phyloP scores from a whole-genome alignment of 371 early-diverging fungal species.

The Haplosporangium sp. region DNA sequence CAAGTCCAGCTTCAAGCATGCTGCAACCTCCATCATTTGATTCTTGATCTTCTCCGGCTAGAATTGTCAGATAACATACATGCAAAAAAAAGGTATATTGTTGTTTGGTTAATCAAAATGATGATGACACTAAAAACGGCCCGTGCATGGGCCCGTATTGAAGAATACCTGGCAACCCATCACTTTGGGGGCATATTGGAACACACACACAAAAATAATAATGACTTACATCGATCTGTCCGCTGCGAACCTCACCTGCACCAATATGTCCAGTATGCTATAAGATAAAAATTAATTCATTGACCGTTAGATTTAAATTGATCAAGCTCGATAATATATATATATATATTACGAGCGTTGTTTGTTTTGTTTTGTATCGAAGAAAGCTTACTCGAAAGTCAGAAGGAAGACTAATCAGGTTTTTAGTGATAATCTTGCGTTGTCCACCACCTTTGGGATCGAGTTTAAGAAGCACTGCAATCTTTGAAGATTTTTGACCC shows the following conservation, averaged over 20 bases:
- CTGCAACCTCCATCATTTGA: slow-evolving; percentile 54
- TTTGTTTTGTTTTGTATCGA: no score
- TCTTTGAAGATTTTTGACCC: slow-evolving; percentile 29
- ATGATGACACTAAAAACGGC: not conserved
- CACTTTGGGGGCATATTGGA: slow-evolving; percentile 9
- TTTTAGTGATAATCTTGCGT: slow-evolving; percentile 44
- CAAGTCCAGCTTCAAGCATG: slow-evolving; percentile 43
- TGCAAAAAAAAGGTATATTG: not conserved
- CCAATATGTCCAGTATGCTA: slow-evolving; percentile 57
- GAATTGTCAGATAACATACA: not conserved
- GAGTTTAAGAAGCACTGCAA: slow-evolving; percentile 38
- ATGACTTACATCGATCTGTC: slow-evolving; percentile 52
- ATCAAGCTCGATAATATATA: not conserved
- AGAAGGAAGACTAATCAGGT: slow-evolving; percentile 49
- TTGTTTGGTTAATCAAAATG: not conserved
- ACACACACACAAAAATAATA: not conserved
- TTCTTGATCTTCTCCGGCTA: slow-evolving; percentile 54
- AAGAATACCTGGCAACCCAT: not conserved
- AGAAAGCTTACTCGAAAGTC: slow-evolving; percentile 44
- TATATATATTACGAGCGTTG: no score
- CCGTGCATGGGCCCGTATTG: slow-evolving; percentile 12
- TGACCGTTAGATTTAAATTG: not conserved
- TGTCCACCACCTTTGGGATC: slow-evolving; percentile 49
- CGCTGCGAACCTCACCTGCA: slow-evolving; percentile 57
- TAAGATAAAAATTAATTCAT: slow-evolving; percentile 8